Evolutionary conservation across 768 basidiomycete species (phyloP), one percentile per base, ranked within the genome.

Genomic region (Termitomyces heimii): DNA sequence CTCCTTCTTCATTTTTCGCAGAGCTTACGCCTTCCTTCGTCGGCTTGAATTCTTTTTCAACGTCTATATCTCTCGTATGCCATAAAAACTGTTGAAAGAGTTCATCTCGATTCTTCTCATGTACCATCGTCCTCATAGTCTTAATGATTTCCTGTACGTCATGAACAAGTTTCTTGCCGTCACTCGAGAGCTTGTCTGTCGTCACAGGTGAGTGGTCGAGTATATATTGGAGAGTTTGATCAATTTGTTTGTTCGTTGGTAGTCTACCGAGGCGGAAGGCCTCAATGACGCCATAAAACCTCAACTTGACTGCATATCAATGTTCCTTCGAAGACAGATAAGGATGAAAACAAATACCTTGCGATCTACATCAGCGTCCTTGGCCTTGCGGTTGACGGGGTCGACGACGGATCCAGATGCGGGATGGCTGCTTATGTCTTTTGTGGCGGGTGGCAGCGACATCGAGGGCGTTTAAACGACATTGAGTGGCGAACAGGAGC

Each of bases 41-140:
- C 46, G 42, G 39, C 29, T 20, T 48, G 6, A 37, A 1, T 9
- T 55, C 45, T 10, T 5, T 47, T n/a, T 57, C 65, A 0, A 57
- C 60, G 13, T 76, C 77, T 20, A 86, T 73, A 37, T 81, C 80
- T 34, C 81, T 75, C 1, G 90, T 92, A 59, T 86, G 82, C 88
- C 88, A 94, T 40, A 95, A 71, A 63, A 96, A 95, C 65, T 90
- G 87, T 71, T 98, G 96, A 69, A 97, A 79, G 40, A 98, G 80
- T 73, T 98, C 94, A 63, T 96, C 94, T 24, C 77, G 73, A 62
- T 97, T 97, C 82, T 96, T 97, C 64, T 88, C 79, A 49, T 75
- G 65, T n/a, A 95, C 84, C 56, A 94, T 85, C 40, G 80, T 63
- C 13, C 86, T 80, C 0, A 82, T 76, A 5, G 92, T 94, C 62